Conservation (phyloP, 305 asterid genomes). For the Fraxinus paxiana region DNA sequence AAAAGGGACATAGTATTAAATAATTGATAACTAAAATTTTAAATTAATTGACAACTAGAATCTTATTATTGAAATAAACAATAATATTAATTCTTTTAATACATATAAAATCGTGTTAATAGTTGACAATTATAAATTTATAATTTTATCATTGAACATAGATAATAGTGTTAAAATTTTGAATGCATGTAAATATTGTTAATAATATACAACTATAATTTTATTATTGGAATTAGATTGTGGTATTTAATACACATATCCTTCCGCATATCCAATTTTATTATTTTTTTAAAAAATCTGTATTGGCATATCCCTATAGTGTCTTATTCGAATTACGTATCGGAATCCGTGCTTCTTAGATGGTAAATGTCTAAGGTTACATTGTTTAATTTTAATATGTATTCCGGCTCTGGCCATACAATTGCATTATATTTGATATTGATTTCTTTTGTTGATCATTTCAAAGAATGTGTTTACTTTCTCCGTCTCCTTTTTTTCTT, state of each 20-base stretch:
- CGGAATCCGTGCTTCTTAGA: not conserved
- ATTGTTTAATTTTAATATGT: not conserved
- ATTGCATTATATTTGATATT: not conserved
- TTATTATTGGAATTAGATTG: not conserved
- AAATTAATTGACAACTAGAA: not conserved
- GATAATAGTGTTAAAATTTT: not conserved
- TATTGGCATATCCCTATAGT: not conserved
- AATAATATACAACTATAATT: not conserved
- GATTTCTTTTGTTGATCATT: not conserved
- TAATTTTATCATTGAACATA: not conserved
- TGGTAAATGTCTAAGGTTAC: not conserved
- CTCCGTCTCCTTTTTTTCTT: not conserved
- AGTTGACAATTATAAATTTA: too few relatives aligned
- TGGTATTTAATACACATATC: not conserved
- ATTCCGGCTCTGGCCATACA: not conserved
- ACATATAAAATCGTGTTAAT: not conserved
- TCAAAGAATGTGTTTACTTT: not conserved
- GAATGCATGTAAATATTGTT: not conserved
- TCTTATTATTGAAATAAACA: too few relatives aligned
- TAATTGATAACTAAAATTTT: not conserved
- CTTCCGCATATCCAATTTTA: not conserved
- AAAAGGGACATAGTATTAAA: not conserved
- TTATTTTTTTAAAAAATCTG: not conserved
- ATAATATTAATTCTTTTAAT: too few relatives aligned
- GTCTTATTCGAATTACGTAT: not conserved